These are phyloP conservation scores for Wickerhamomyces rabaulensis DNA, from an alignment of 805 yeast species.

Conservation along the genomic window DNA sequence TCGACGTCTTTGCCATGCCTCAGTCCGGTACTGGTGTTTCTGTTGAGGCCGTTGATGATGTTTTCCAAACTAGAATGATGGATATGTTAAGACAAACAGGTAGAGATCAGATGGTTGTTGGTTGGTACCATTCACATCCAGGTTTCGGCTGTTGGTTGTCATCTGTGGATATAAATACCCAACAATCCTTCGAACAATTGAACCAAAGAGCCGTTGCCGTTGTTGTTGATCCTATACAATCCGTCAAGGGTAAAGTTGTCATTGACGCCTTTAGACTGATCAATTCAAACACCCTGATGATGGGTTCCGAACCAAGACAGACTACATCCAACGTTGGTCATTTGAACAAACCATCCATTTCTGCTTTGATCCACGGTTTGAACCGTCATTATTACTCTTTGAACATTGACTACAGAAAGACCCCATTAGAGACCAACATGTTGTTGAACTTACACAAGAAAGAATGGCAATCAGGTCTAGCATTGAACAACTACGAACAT, in stretches of 20 bases:
- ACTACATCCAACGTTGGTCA: slow-evolving; percentile 95
- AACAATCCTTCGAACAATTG: slow-evolving; percentile 94
- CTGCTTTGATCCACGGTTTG: slow-evolving; percentile 93
- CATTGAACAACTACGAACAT: slow-evolving; percentile 67
- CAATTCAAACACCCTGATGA: slow-evolving; percentile 80
- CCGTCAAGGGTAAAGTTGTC: slow-evolving; percentile 97
- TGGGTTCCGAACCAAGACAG: slow-evolving; percentile 97
- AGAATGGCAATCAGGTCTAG: slow-evolving; percentile 92
- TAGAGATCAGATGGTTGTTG: slow-evolving; percentile 98
- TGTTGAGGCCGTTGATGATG: slow-evolving; percentile 99
- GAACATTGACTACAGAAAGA: slow-evolving; percentile 90
- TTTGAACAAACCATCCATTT: slow-evolving; percentile 92
- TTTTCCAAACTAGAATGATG: slow-evolving; percentile 98
- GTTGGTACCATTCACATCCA: slow-evolving; percentile 99
- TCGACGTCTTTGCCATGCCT: slow-evolving; percentile 99
- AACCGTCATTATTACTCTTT: slow-evolving; percentile 95
- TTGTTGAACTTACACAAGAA: slow-evolving; percentile 88
- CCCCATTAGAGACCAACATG: slow-evolving; percentile 90
- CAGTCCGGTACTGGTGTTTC: slow-evolving; percentile 98
- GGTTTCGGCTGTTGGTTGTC: slow-evolving; percentile 99
- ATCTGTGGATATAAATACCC: slow-evolving; percentile 95
- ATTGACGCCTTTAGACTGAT: slow-evolving; percentile 97
- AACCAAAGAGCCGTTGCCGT: slow-evolving; percentile 97
- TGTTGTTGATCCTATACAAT: slow-evolving; percentile 96
- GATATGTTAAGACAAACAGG: slow-evolving; percentile 99